These are phyloP conservation scores for Trichophyton schoenleinii DNA, from an alignment of 2,329 filamentous ascomycete genomes.

Conservation along the genomic window DNA sequence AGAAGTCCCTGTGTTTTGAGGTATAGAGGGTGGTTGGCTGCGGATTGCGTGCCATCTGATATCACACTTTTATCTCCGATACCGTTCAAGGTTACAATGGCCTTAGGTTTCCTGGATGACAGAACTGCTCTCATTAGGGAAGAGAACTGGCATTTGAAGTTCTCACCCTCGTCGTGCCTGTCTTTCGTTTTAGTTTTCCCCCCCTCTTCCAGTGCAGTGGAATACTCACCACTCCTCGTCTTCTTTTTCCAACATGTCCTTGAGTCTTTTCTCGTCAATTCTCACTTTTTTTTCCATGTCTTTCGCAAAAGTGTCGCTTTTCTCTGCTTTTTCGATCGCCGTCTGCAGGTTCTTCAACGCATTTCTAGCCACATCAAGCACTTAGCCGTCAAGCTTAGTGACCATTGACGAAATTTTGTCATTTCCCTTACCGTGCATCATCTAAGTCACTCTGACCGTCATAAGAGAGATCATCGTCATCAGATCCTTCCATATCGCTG, in stretches of 20 bases:
- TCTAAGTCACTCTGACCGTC: constrained; percentile 8
- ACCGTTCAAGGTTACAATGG: background rate
- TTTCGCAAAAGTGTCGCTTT: constrained; percentile 13
- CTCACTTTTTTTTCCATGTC: constrained; percentile 13
- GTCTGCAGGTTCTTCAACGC: constrained; percentile 13
- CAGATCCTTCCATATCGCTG: background rate
- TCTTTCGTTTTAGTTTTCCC: background rate
- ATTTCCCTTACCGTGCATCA: constrained; percentile 8
- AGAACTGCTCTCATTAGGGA: constrained; percentile 9
- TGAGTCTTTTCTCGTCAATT: constrained; percentile 12
- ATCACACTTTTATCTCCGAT: too few species aligned
- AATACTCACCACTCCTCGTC: constrained; percentile 10
- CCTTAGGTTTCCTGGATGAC: background rate
- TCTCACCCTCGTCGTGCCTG: constrained; percentile 10
- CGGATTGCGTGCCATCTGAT: background rate
- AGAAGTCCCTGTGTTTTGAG: constrained; percentile 7
- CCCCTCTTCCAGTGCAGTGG: background rate
- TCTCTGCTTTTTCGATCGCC: constrained; percentile 11
- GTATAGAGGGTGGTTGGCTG: constrained; percentile 9
- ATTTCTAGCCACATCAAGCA: constrained; percentile 5
- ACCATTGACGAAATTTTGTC: background rate
- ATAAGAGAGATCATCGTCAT: constrained; percentile 5
- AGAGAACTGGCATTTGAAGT: constrained; percentile 9
- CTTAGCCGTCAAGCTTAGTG: background rate
- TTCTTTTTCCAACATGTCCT: constrained; percentile 9